Evolutionary conservation across 1,284 basidiomycete species (phyloP).

Genomic region (Fomitopsis schrenkii): DNA sequence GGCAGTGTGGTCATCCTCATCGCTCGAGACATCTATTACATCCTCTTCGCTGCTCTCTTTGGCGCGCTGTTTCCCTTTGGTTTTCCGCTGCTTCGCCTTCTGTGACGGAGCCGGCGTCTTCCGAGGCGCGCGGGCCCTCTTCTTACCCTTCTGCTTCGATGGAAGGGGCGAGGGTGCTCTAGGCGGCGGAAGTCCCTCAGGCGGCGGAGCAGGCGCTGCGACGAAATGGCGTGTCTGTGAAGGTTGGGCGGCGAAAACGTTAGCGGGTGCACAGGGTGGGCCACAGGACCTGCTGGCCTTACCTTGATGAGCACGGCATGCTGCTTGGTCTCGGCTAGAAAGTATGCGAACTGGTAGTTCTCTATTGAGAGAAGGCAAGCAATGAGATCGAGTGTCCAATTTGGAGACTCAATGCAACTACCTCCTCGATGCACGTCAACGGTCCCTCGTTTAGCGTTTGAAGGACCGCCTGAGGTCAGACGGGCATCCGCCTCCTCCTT

Average conservation of each 20-base stretch:
- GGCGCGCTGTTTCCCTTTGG: constrained; percentile 36
- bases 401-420: constrained; percentile 22
- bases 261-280: constrained; percentile 2
- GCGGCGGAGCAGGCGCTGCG: constrained; percentile 32
- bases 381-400: background rate
- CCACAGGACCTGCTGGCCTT: background rate
- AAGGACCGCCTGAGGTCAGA: constrained; percentile 32
- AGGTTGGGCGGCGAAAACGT: background rate
- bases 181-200: constrained; percentile 17
- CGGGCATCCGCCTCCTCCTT: constrained; percentile 50
- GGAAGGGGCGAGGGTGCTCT: constrained; percentile 6
- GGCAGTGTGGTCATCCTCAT: constrained; percentile 14
- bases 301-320: constrained; percentile 76
- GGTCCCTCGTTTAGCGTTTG: constrained; percentile 51
- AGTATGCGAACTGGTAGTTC: constrained; percentile 77
- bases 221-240: constrained; percentile 52
- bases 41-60: constrained; percentile 17
- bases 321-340: constrained; percentile 70
- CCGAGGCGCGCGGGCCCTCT: constrained; percentile 11
- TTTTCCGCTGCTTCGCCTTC: constrained; percentile 39
- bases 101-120: background rate
- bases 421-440: constrained; percentile 76
- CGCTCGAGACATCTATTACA: constrained; percentile 21
- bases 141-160: constrained; percentile 11
- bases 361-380: constrained; percentile 37